phyloP scores from a whole-genome alignment of 805 yeast genomes.

The Yamadazyma insecticola region DNA sequence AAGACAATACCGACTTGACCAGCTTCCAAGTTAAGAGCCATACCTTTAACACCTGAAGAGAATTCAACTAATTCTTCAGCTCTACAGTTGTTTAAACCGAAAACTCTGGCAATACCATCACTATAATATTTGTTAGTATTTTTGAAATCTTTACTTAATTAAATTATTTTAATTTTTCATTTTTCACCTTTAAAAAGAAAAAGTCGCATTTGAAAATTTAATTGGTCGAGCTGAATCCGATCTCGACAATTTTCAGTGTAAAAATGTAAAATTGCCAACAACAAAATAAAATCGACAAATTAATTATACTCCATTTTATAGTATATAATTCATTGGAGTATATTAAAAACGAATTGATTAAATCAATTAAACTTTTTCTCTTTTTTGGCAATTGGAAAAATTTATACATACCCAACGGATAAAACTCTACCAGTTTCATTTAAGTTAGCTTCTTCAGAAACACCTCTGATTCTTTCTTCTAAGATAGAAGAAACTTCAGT shows the following conservation, averaged over 20 bases:
- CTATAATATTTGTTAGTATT: constrained; percentile 49
- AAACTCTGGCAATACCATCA: constrained; percentile 99
- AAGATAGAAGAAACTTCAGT: constrained; percentile 98
- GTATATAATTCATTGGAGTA: too few relatives aligned
- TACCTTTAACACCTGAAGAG: constrained; percentile 99
- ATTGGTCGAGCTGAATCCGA: too few relatives aligned
- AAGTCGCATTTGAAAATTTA: too few relatives aligned
- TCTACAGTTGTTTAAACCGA: constrained; percentile 98
- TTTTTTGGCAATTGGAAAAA: too few relatives aligned
- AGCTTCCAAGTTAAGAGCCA: constrained; percentile 99
- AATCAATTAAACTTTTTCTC: not conserved
- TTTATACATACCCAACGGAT: constrained; percentile 79
- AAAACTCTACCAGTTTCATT: constrained; percentile 99
- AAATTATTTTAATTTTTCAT: too few relatives aligned
- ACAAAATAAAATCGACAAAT: not conserved
- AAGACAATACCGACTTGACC: constrained; percentile 99
- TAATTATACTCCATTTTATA: too few relatives aligned
- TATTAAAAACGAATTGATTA: not conserved
- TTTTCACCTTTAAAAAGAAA: too few relatives aligned
- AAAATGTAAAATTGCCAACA: too few relatives aligned
- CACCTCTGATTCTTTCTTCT: constrained; percentile 99
- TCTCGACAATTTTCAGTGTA: too few relatives aligned
- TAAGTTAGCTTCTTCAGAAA: constrained; percentile 93
- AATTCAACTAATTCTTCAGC: constrained; percentile 99
- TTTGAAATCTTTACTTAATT: too few relatives aligned